Conservation (phyloP, 2,329 filamentous ascomycete species). For the Sporothrix curviconia region DNA sequence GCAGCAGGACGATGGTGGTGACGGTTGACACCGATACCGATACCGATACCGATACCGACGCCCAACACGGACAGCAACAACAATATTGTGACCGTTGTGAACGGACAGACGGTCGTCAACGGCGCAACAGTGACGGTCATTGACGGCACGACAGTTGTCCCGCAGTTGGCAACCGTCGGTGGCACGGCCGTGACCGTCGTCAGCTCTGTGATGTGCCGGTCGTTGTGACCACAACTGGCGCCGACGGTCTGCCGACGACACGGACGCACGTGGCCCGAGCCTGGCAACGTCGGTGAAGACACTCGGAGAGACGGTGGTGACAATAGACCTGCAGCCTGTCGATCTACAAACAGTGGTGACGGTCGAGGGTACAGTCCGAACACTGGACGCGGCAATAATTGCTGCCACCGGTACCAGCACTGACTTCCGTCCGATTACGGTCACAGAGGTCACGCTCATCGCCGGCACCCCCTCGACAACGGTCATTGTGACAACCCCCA, state of each 20-base stretch:
- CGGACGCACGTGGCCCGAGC: slow-evolving; percentile 3
- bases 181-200: slow-evolving; percentile 12
- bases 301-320: slow-evolving; percentile 1
- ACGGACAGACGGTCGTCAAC: slow-evolving; percentile 7
- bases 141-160: slow-evolving; percentile 2
- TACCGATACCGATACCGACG: too few species aligned
- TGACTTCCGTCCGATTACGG: slow-evolving; percentile 20
- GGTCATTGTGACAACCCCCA: slow-evolving; percentile 25
- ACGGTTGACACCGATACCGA: too few species aligned
- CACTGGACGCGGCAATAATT: slow-evolving; percentile 10
- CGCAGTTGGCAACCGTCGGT: slow-evolving; percentile 14
- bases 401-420: slow-evolving; percentile 19
- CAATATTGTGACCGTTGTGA: neutral
- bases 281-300: slow-evolving; percentile 19
- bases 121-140: neutral
- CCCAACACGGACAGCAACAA: neutral
- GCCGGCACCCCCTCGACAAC: slow-evolving; percentile 24
- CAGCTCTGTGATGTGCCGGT: neutral
- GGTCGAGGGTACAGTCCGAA: neutral
- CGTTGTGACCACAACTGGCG: neutral
- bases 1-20: slow-evolving; percentile 3
- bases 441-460: slow-evolving; percentile 23
- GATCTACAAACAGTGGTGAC: slow-evolving; percentile 3
- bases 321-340: slow-evolving; percentile 10
- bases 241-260: neutral